Evolutionary conservation across 2,329 filamentous ascomycete species (phyloP), one percentile per base, ranked within the genome.

Genomic region (Penicillium sp.): DNA sequence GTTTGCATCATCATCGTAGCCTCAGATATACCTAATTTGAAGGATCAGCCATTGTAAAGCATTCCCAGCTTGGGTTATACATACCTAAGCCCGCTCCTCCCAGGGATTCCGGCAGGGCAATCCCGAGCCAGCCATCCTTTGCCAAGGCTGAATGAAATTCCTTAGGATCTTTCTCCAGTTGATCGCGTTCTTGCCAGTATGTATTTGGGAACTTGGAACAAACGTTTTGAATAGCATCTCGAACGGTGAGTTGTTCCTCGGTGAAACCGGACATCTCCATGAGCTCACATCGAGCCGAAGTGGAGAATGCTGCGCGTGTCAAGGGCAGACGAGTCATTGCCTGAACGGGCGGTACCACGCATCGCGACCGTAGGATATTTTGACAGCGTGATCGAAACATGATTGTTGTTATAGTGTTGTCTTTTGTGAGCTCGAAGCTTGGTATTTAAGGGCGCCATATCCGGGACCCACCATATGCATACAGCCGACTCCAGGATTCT

Each of bases 1-100:
- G 90, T 90, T 67, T 96, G 90, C 80, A 95, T 83, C 90, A 95
- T 93, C 83, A 93, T 90, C 0, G 88, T 90, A 1, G 90, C 90
- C 70, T 95, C 90, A 0, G 88, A 88, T 35, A 96, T 91, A 4
- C 71, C 71, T 73, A 44, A 16, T 35, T n/a, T n/a, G n/a, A n/a
- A n/a, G n/a, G 6, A 24, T 43, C 16, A 42, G 31, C 16, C 22
- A 19, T 19, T 8, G 24, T 2, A 47, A 16, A 9, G 4, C 1
- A 13, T 6, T 13, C 9, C 9, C 14, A 51, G 9, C 87, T 14
- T 13, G 13, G 31, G 14, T 60, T 6, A 21, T 19, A 54, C 52
- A 24, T 58, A 68, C 75, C 90, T 9, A 96, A 75, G 0, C 88
- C 90, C 1, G 89, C 83, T 0, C 90, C 91, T 3, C 91, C 90